Evolutionary conservation across 129 eudicot genomes (phyloP).

Genomic region (Chrysanthemum makinoi): DNA sequence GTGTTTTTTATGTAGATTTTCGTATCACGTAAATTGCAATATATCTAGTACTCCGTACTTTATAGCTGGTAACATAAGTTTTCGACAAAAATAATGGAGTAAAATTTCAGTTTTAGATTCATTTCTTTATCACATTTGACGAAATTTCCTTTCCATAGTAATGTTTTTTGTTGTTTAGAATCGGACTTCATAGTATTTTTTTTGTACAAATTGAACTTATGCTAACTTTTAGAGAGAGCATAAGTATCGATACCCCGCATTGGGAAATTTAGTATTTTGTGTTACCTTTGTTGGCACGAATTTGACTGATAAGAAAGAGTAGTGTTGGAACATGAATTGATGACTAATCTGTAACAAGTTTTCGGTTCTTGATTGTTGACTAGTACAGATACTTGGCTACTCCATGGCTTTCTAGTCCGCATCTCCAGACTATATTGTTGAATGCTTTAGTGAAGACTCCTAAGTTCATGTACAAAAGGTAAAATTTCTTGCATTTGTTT

Average conservation of each 20-base stretch:
- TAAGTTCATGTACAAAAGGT: constrained; percentile 67
- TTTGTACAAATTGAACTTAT: not conserved
- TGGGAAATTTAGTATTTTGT: not conserved
- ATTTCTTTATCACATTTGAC: too few species aligned
- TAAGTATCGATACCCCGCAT: not conserved
- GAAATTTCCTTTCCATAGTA: too few species aligned
- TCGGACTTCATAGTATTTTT: too few species aligned
- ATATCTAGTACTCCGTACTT: not conserved
- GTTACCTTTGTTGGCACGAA: not conserved
- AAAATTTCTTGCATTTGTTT: not conserved
- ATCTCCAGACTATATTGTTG: constrained; percentile 76
- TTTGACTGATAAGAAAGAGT: too few species aligned
- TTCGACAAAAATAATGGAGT: too few species aligned
- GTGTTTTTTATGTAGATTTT: not conserved
- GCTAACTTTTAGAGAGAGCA: not conserved
- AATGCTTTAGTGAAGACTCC: constrained; percentile 62
- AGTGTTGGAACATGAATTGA: not conserved
- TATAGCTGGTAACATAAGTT: not conserved
- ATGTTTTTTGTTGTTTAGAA: too few species aligned
- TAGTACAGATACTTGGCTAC: constrained; percentile 70
- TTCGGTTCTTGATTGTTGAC: not conserved
- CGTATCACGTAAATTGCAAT: not conserved
- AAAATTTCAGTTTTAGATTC: too few species aligned
- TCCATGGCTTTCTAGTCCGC: constrained; percentile 98
- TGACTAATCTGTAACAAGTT: constrained; percentile 1